Conservation (phyloP, 371 early-diverging fungal species). For the Rhizopus arrhizus region DNA sequence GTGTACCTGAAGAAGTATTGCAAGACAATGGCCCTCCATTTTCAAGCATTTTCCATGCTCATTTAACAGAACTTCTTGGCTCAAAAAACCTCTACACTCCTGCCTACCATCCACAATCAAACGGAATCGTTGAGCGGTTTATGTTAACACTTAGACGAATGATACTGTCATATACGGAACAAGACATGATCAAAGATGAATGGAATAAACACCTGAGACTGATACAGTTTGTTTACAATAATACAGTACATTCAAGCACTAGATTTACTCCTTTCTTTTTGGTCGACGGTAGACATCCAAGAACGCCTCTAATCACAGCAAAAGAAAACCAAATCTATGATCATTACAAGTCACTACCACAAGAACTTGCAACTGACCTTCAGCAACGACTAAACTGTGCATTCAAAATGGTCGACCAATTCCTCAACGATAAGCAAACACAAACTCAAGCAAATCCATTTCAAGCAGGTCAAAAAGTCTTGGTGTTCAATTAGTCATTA, state of each 20-base stretch:
- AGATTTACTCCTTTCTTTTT: constrained; percentile 10
- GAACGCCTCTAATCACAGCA: constrained; percentile 2
- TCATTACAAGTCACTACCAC: constrained; percentile 1
- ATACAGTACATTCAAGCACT: background rate
- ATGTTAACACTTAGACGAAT: constrained; percentile 4
- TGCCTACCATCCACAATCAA: constrained; percentile 16
- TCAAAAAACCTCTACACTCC: constrained; percentile 8
- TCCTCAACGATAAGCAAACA: background rate
- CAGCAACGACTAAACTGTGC: constrained; percentile 5
- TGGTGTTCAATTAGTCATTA: constrained; percentile 5
- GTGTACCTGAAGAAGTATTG: background rate
- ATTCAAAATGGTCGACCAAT: constrained; percentile 6
- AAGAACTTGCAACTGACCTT: constrained; percentile 6
- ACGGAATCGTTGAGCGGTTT: constrained; percentile 9
- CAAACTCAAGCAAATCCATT: background rate
- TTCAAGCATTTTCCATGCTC: background rate
- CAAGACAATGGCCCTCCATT: constrained; percentile 8
- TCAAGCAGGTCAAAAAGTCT: constrained; percentile 5
- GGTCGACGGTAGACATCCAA: constrained; percentile 12
- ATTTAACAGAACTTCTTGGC: background rate
- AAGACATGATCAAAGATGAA: background rate
- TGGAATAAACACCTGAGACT: constrained; percentile 5
- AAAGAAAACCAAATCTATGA: background rate
- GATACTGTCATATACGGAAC: constrained; percentile 3
- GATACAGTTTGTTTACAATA: constrained; percentile 11